Conservation (phyloP, 1,139 yeast genomes). For the Suhomyces kunorum region DNA sequence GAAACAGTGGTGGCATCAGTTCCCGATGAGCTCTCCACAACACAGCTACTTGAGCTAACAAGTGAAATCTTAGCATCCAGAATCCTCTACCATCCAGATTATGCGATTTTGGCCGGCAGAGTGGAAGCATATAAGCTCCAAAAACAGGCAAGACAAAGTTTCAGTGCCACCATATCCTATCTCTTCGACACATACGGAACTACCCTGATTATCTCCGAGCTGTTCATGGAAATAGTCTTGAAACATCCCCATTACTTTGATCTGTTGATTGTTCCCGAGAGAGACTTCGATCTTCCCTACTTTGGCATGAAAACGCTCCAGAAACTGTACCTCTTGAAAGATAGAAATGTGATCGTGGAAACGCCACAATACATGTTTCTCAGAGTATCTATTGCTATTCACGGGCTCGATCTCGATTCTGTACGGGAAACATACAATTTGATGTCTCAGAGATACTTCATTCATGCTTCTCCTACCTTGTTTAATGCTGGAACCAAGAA, state of each 20-base stretch:
- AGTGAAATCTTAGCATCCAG: slow-evolving; percentile 50
- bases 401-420: slow-evolving; percentile 38
- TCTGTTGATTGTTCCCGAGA: slow-evolving; percentile 32
- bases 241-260: slow-evolving; percentile 37
- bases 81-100: slow-evolving; percentile 49
- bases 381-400: slow-evolving; percentile 57
- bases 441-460: slow-evolving; percentile 83
- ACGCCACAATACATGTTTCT: slow-evolving; percentile 53
- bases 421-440: slow-evolving; percentile 54
- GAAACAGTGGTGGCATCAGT: slow-evolving; percentile 28
- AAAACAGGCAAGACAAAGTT: slow-evolving; percentile 25
- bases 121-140: slow-evolving; percentile 40
- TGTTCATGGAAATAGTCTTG: slow-evolving; percentile 32
- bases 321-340: slow-evolving; percentile 45
- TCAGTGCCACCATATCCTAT: slow-evolving; percentile 35
- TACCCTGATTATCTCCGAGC: slow-evolving; percentile 25
- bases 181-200: not conserved
- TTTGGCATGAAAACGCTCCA: slow-evolving; percentile 57
- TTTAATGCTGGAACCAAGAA: slow-evolving; percentile 89
- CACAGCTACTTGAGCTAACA: slow-evolving; percentile 39
- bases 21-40: slow-evolving; percentile 33
- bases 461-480: slow-evolving; percentile 87
- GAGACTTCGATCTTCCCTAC: slow-evolving; percentile 48
- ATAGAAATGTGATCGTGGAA: slow-evolving; percentile 41
- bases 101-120: slow-evolving; percentile 50